phyloP scores from a whole-genome alignment of 139 green algal species.

The Eudorina sp. region DNA sequence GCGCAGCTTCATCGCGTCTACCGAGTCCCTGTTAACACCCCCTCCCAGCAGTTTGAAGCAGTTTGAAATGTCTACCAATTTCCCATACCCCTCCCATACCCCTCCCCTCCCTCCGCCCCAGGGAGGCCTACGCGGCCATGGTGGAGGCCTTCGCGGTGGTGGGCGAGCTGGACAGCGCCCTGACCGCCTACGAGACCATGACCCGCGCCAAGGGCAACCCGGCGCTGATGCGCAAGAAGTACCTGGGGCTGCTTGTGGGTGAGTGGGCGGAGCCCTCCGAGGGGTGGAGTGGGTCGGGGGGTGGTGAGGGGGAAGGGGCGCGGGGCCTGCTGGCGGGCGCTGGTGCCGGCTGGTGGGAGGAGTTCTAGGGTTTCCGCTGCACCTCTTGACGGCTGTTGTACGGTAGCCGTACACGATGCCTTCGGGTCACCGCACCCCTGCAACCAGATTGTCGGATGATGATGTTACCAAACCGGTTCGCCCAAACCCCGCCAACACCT shows the following conservation, averaged over 20 bases:
- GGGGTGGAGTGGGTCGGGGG: not conserved
- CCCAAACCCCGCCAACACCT: too few relatives aligned
- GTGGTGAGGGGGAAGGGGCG: not conserved
- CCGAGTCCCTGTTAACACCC: too few relatives aligned
- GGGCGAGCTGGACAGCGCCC: conserved; percentile 24
- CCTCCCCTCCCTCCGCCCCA: not conserved
- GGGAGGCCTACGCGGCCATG: conserved; percentile 32
- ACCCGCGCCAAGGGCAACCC: not conserved
- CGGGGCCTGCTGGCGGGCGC: too few relatives aligned
- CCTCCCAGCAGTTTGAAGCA: too few relatives aligned
- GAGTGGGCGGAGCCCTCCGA: conserved; percentile 3
- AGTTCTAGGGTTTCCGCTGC: too few relatives aligned
- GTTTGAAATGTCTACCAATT: not conserved
- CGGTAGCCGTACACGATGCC: too few relatives aligned
- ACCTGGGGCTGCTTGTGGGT: conserved; percentile 21
- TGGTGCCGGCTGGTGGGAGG: too few relatives aligned
- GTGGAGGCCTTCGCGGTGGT: conserved; percentile 24
- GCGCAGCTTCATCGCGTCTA: too few relatives aligned
- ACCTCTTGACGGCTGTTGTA: too few relatives aligned
- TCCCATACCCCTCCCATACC: not conserved
- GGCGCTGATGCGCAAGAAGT: conserved; percentile 16
- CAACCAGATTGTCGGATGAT: too few relatives aligned
- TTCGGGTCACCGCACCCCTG: too few relatives aligned
- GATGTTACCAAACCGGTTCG: too few relatives aligned
- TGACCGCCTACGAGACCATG: conserved; percentile 29